phyloP scores from a whole-genome alignment of 176 grass and related monocot genomes.

The Guadua angustifolia region DNA sequence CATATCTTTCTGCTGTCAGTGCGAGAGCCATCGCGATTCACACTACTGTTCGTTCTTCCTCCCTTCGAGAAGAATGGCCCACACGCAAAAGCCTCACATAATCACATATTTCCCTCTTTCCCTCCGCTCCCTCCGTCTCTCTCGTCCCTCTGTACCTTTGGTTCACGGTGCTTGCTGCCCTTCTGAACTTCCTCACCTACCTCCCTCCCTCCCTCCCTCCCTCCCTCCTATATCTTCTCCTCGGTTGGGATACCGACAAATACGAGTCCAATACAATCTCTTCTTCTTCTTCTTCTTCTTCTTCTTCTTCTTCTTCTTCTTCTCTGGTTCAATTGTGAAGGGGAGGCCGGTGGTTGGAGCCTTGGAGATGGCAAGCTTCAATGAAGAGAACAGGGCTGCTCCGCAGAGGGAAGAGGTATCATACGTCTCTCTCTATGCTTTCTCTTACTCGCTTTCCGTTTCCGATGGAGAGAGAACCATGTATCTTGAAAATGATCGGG shows the following conservation, averaged over 20 bases:
- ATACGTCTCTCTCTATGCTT: neutral
- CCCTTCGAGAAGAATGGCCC: neutral
- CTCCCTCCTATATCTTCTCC: slow-evolving; percentile 20
- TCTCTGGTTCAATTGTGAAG: neutral
- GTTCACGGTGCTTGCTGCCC: neutral
- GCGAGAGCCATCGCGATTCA: neutral
- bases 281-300: neutral
- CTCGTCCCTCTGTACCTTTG: neutral
- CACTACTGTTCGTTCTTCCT: neutral
- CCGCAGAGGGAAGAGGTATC: slow-evolving; percentile 46
- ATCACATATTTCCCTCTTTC: neutral
- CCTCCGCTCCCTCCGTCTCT: neutral
- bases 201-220: neutral
- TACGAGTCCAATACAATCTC: neutral
- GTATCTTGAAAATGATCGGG: neutral
- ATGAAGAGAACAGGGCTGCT: slow-evolving; percentile 14
- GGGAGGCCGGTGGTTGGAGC: neutral
- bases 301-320: neutral
- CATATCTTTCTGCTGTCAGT: neutral
- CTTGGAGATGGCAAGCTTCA: slow-evolving; percentile 39
- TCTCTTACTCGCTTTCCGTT: neutral
- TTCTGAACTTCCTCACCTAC: slow-evolving; percentile 31
- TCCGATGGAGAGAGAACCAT: neutral
- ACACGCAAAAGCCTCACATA: neutral
- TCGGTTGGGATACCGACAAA: neutral